Base-by-base conservation (phyloP, 257 asterid species). In the Anisodus acutangulus region DNA sequence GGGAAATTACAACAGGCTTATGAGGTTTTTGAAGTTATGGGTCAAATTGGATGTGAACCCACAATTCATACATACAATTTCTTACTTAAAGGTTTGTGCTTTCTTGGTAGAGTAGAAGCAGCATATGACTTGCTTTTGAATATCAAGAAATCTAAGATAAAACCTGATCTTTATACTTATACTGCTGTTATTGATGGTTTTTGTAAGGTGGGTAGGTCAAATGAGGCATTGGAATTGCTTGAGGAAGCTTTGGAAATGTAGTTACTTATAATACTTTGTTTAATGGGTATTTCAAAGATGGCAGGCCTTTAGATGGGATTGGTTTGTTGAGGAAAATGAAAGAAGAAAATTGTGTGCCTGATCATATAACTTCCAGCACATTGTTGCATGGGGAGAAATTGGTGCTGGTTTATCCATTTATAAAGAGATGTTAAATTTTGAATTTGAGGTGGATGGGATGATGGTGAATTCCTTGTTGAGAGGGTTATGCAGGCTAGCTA, bases 101-200 rank as follows among this genome's bases (percentile, higher is more conserved):
- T 91, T 66, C 97, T 93, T 9, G 98, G 98, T 74, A 90, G 89
- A 78, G 90, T 93, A n/a, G 98, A 95, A 86, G 95, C 92, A 82
- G 97, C 98, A 59, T 86, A 76, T 43, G 91, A 88, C 26, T 83
- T 92, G 81, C 85, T 93, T 80, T 67, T 17, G 35, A 89, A 82
- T 4, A 85, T 92, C 85, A 93, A 89, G 89, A 86, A 82, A 31
- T 88, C 92, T 13, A 16, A 87, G 47, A 12, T 83, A 64, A 90
- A 88, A 70, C 98, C 91, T 2, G 98, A 95, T 83, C 85, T 90
- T 57, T 93, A 93, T 67, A 92, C 93, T 35, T 95, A 91, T 89
- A 90, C 95, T 5, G 93, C 93, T 12, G 54, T 95, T 86, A 95
- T 95, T 96, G 93, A 95, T 86, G 98, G 98, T 1, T 87, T 93